Base-by-base conservation (phyloP, 2,329 filamentous ascomycete species). In the Penicillium sp. region DNA sequence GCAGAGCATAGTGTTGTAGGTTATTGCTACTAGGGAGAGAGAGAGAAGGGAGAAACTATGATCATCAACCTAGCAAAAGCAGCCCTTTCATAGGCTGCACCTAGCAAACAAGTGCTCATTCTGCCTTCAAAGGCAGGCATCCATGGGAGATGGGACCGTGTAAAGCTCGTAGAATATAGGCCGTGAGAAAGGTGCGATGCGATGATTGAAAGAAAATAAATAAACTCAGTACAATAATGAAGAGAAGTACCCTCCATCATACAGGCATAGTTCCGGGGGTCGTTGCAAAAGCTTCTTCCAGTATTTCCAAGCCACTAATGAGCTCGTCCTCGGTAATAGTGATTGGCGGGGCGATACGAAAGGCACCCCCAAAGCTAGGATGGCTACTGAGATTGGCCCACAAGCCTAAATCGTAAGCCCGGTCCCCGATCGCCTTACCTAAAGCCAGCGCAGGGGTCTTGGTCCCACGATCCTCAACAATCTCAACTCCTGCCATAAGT, bases 281-380 rank as follows among this genome's bases (percentile, higher is more conserved):
- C 7, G 29, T 27, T 5, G 52, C 59, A 59, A 86, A 81, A 0
- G 82, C 82, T 62, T 80, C 71, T 61, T 87, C 84, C 56, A 87
- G 72, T 44, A 87, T 80, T 2, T 54, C 61, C 54, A 87, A 61
- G 0, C 82, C 84, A 38, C 77, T 70, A 18, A 79, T 69, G 42
- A 84, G 66, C 67, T 83, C 73, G 45, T 77, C 72, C 29, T 74
- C 74, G 0, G 78, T 78, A 9, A 86, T 79, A 0, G 81, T 85
- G 39, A 87, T 81, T 0, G 84, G 83, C 25, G 83, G 84, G 6
- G 83, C 83, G 48, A 86, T 79, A 12, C 84, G 71, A 56, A 86
- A 84, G 0, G 81, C 77, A 4, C 82, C 84, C 0, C 80, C 78
- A 65, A 85, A 83, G 45, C 77, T 79, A 7, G 76, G 76, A 62